Evolutionary conservation across 768 basidiomycete species (phyloP).

Genomic region (Suillus variegatus): DNA sequence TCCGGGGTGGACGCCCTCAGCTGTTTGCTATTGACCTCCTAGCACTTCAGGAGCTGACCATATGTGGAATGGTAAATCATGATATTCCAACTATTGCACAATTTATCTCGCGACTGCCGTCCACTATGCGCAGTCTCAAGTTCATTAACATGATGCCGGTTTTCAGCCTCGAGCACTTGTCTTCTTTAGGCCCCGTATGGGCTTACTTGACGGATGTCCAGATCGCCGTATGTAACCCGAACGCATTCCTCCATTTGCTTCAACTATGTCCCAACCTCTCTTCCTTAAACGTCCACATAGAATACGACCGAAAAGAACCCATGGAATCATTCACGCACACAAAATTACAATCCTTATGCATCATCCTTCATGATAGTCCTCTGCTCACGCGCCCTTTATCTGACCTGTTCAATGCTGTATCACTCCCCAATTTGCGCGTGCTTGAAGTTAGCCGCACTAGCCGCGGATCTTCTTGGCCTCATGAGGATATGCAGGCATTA

Average conservation of each 20-base stretch:
- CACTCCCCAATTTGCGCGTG: slow-evolving; percentile 14
- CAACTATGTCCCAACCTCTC: slow-evolving; percentile 19
- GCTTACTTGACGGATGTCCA: slow-evolving; percentile 16
- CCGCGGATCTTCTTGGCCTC: slow-evolving; percentile 12
- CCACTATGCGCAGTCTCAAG: slow-evolving; percentile 15
- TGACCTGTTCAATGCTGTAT: slow-evolving; percentile 15
- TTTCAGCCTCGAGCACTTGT: slow-evolving; percentile 7
- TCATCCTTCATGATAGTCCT: slow-evolving; percentile 3
- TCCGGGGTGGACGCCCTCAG: slow-evolving; percentile 1
- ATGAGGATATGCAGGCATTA: slow-evolving; percentile 18
- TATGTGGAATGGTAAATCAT: not conserved
- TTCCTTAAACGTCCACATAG: not conserved
- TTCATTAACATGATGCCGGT: not conserved
- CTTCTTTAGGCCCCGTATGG: slow-evolving; percentile 19
- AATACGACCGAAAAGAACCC: no score
- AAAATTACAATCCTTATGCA: slow-evolving; percentile 13
- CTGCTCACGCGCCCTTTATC: not conserved
- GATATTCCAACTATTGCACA: not conserved
- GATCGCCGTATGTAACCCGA: not conserved
- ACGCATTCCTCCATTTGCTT: slow-evolving; percentile 14
- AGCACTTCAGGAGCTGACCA: slow-evolving; percentile 19
- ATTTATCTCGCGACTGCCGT: slow-evolving; percentile 6
- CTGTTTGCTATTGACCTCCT: not conserved
- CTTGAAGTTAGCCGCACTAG: slow-evolving; percentile 6
- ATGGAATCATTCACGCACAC: slow-evolving; percentile 9